Evolutionary conservation across 352 stramenopile species (phyloP).

Genomic region (Globisporangium parvum): DNA sequence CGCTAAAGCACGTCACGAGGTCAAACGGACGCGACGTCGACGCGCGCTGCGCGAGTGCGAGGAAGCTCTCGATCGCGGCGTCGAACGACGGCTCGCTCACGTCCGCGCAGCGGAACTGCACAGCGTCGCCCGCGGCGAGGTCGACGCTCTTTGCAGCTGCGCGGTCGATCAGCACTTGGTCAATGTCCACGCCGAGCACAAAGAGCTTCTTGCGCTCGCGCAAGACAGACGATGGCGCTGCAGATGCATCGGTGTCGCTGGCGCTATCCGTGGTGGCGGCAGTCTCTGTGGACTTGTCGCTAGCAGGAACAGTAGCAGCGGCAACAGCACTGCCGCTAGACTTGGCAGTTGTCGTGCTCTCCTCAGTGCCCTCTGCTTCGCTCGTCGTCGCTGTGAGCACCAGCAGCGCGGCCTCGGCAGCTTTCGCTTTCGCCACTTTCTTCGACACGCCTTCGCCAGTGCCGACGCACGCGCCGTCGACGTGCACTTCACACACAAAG

Average conservation of each 20-base stretch:
- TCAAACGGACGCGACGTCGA: constrained; percentile 41
- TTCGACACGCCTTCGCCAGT: constrained; percentile 67
- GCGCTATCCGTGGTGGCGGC: background rate
- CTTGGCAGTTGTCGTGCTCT: background rate
- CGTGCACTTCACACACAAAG: constrained; percentile 53
- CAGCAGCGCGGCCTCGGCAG: constrained; percentile 38
- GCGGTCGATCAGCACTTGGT: constrained; percentile 55
- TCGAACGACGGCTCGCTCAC: constrained; percentile 46
- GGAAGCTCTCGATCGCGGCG: constrained; percentile 32
- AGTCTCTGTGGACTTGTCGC: background rate
- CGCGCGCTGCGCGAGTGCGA: constrained; percentile 35
- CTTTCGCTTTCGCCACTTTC: constrained; percentile 77
- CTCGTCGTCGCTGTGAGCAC: constrained; percentile 4
- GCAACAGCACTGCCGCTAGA: background rate
- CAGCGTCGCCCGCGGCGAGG: constrained; percentile 19
- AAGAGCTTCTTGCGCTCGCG: constrained; percentile 32
- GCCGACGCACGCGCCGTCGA: constrained; percentile 43
- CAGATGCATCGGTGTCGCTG: background rate
- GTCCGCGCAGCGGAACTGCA: constrained; percentile 55
- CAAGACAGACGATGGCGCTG: constrained; percentile 9
- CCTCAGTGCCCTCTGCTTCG: background rate
- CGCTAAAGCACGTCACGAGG: constrained; percentile 75
- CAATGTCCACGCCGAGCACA: constrained; percentile 69
- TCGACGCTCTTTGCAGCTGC: constrained; percentile 37
- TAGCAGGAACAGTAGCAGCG: background rate